Percentiles rank a stretch among this genome's conserved stretches.
phyloP scores from a whole-genome alignment of 176 grass and related monocot genomes.

The Ensete ventricosum region DNA sequence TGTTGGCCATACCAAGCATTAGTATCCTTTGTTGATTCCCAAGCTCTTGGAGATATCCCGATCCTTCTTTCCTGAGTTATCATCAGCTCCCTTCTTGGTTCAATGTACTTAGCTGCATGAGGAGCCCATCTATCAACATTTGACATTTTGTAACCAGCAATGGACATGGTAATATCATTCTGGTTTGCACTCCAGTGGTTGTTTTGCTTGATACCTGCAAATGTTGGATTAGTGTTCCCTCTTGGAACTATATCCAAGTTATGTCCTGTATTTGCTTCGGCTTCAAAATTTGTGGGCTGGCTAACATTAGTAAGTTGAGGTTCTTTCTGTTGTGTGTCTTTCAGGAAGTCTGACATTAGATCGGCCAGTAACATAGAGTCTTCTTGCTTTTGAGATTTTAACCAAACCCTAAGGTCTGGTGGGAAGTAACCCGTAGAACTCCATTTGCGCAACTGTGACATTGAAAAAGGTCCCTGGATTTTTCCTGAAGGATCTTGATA shows the following conservation, averaged over 20 bases:
- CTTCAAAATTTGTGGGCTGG: conserved; percentile 10
- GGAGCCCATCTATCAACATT: conserved; percentile 41
- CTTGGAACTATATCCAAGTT: conserved; percentile 8
- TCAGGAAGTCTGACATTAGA: conserved; percentile 43
- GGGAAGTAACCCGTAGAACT: conserved; percentile 41
- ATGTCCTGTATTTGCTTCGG: conserved; percentile 11
- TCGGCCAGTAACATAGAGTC: conserved; percentile 67
- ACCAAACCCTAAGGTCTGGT: conserved; percentile 62
- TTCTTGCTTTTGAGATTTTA: conserved; percentile 76
- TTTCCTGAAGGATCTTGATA: conserved; percentile 82
- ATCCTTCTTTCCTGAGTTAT: conserved; percentile 28
- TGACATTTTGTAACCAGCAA: conserved; percentile 21
- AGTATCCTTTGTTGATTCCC: conserved; percentile 32
- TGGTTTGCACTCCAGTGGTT: conserved; percentile 29
- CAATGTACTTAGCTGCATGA: conserved; percentile 18
- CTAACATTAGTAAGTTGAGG: conserved; percentile 22
- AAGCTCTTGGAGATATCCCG: conserved; percentile 23
- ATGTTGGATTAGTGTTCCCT: conserved; percentile 11
- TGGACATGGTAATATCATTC: conserved; percentile 24
- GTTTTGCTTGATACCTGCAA: conserved; percentile 23
- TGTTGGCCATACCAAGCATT: conserved; percentile 24
- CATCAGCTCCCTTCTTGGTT: conserved; percentile 20
- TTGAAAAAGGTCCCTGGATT: conserved; percentile 83
- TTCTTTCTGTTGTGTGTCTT: conserved; percentile 31
- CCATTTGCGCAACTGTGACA: conserved; percentile 81